phyloP scores from a whole-genome alignment of 371 early-diverging fungal genomes.

The Blastocladiella emersonii region DNA sequence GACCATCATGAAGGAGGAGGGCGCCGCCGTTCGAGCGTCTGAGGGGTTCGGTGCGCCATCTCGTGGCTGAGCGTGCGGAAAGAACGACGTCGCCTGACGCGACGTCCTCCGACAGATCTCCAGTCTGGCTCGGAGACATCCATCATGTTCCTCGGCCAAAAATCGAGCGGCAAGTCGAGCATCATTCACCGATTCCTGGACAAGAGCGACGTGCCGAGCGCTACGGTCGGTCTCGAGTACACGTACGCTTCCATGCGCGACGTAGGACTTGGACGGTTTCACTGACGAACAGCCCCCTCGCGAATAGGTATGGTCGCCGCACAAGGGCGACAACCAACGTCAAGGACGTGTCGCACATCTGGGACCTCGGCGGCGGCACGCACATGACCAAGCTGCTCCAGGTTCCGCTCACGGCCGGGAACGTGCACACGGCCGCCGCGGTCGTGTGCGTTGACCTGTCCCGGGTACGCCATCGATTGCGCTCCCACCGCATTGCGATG shows the following conservation, averaged over 20 bases:
- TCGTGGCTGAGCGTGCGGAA: neutral
- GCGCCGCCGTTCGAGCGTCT: neutral
- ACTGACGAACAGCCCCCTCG: neutral
- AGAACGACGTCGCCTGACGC: neutral
- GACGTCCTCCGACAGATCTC: neutral
- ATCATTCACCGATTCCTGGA: slow-evolving; percentile 28
- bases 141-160: slow-evolving; percentile 25
- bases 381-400: slow-evolving; percentile 20
- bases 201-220: slow-evolving; percentile 20
- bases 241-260: slow-evolving; percentile 10
- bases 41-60: too few relatives aligned
- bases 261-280: neutral
- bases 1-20: neutral
- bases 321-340: slow-evolving; percentile 22
- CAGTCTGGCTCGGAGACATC: slow-evolving; percentile 14
- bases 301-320: slow-evolving; percentile 24
- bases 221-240: slow-evolving; percentile 34
- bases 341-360: slow-evolving; percentile 35
- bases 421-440: slow-evolving; percentile 25
- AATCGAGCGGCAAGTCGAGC: slow-evolving; percentile 23
- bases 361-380: slow-evolving; percentile 35
- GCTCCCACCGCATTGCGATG: too few relatives aligned
- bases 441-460: slow-evolving; percentile 27
- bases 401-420: slow-evolving; percentile 25
- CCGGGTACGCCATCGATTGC: slow-evolving; percentile 14